Evolutionary conservation across 1,284 basidiomycete species (phyloP).

Genomic region (Microbotryum lychnidis-dioicae): DNA sequence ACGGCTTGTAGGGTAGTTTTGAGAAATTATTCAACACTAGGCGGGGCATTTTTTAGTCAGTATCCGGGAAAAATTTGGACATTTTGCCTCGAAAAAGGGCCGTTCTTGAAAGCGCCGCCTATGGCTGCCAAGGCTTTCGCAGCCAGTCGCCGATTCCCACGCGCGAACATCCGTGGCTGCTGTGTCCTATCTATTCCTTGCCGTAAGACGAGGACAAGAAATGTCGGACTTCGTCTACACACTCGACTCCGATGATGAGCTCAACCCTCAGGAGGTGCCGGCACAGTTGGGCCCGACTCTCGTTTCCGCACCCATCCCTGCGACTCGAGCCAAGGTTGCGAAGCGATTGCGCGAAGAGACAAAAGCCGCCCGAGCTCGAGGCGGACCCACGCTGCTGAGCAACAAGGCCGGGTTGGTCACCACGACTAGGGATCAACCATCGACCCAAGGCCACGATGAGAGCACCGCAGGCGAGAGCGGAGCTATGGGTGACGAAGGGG

Average conservation of each 20-base stretch:
- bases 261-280: slow-evolving; percentile 19
- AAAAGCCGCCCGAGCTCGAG: slow-evolving; percentile 13
- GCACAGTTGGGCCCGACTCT: background rate
- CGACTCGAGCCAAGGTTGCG: slow-evolving; percentile 5
- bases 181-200: too few relatives aligned
- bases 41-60: too few relatives aligned
- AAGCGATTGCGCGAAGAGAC: slow-evolving; percentile 10
- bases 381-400: slow-evolving; percentile 29
- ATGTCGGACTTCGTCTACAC: slow-evolving; percentile 66
- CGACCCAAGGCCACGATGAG: slow-evolving; percentile 7
- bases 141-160: too few relatives aligned
- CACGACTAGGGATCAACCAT: slow-evolving; percentile 1
- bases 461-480: slow-evolving; percentile 30
- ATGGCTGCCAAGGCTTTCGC: too few relatives aligned
- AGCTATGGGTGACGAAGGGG: slow-evolving; percentile 47
- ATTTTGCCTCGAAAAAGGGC: too few relatives aligned
- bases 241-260: slow-evolving; percentile 67
- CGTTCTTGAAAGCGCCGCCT: too few relatives aligned
- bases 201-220: background rate
- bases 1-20: too few relatives aligned
- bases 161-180: too few relatives aligned
- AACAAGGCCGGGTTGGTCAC: slow-evolving; percentile 27
- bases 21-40: too few relatives aligned
- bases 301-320: background rate
- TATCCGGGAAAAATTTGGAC: too few relatives aligned